Evolutionary conservation across 495 filamentous ascomycete species (phyloP), one percentile per base, ranked within the genome.

Genomic region (Aspergillus egyptiacus): DNA sequence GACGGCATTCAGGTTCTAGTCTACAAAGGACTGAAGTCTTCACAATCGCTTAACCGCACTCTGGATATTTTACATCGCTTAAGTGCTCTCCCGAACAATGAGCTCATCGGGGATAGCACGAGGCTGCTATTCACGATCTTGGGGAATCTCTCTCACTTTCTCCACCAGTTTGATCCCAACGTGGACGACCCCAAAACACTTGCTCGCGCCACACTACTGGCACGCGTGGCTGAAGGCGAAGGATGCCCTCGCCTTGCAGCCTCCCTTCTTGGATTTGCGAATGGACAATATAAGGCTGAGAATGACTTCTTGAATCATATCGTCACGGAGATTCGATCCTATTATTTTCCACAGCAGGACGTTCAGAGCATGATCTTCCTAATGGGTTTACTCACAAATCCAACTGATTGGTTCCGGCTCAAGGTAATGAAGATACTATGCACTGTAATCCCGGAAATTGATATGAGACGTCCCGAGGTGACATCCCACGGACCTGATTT

Each of bases 1-100:
- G 87, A 94, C 56, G 91, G 93, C 6, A 70, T 97, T 32, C 87
- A 95, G 48, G 77, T 83, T 15, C 67, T 96, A 23, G 73, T 97
- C 5, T 89, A 94, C 68, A 96, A 96, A 62, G 93, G 93, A 5
- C 67, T 96, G 34, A 84, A 91, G 49, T 96, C 91, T n/a, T 89
- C 87, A 0, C 59, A 81, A 25, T 91, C 86, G 33, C 75, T 94
- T 13, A 80, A 86, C 23, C 73, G 80, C 38, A 89, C 91, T 5
- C 69, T 97, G n/a, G 73, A 76, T 50, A 73, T 89, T 0, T 71
- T 97, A 36, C 83, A 96, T 57, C 79, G 78, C 57, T 76, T 97
- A 15, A 84, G 87, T 46, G 76, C 76, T 20, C 74, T 99, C 10
- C 90, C 90, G 2, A 89, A 81, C 48, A 89, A 85, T 62, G 72